phyloP scores from a whole-genome alignment of 345 rosid species.

The Acer yangbiense region DNA sequence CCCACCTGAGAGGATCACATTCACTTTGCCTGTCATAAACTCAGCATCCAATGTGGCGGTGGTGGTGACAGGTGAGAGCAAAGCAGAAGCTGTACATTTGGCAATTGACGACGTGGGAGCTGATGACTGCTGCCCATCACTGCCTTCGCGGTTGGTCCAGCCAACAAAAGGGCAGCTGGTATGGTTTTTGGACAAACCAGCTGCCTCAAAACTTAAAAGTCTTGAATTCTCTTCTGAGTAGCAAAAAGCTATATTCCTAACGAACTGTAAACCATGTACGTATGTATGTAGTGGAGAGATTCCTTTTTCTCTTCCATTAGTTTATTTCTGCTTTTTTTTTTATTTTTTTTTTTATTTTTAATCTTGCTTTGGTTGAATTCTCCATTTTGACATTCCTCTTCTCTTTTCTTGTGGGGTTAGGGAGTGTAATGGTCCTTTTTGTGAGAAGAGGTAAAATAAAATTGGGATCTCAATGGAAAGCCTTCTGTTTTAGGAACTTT shows the following conservation, averaged over 20 bases:
- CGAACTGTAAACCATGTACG: conserved; percentile 19
- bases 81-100: conserved; percentile 71
- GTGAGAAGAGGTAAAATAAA: conserved; percentile 41
- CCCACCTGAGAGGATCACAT: conserved; percentile 93
- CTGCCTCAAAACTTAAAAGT: conserved; percentile 67
- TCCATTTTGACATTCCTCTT: conserved; percentile 32
- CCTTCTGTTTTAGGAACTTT: not conserved
- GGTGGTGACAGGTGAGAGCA: conserved; percentile 72
- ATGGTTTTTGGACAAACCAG: conserved; percentile 86
- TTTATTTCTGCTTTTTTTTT: conserved; percentile 5
- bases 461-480: conserved; percentile 19
- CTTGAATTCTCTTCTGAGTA: conserved; percentile 40
- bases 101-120: conserved; percentile 52
- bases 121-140: conserved; percentile 30
- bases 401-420: conserved; percentile 30
- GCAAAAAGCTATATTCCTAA: conserved; percentile 25
- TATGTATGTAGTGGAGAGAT: conserved; percentile 38
- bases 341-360: not conserved
- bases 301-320: conserved; percentile 22
- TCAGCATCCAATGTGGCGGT: conserved; percentile 76
- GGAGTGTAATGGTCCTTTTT: conserved; percentile 33
- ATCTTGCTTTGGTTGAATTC: conserved; percentile 24
- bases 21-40: conserved; percentile 90
- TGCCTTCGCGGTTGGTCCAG: conserved; percentile 73
- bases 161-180: conserved; percentile 64